These are phyloP conservation scores for Tricharina praecox DNA, from an alignment of 495 filamentous ascomycete species.

Conservation along the genomic window DNA sequence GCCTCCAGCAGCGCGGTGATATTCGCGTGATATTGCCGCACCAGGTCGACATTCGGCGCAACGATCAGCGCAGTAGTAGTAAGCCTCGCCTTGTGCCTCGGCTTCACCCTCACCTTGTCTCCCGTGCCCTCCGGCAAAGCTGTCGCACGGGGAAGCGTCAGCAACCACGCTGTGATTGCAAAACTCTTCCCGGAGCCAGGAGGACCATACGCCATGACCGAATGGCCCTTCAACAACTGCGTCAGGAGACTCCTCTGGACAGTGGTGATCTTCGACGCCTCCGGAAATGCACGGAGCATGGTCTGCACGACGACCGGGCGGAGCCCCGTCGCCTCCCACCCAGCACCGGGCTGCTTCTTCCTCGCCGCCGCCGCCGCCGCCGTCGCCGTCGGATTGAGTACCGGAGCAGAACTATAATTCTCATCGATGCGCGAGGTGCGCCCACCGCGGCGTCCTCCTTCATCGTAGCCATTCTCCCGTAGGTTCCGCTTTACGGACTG, in stretches of 20 bases:
- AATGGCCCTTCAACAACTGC: constrained; percentile 14
- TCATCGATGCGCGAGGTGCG: no score
- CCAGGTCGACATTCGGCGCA: constrained; percentile 22
- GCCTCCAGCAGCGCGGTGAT: constrained; percentile 14
- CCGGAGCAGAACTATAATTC: no score
- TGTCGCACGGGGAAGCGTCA: constrained; percentile 16
- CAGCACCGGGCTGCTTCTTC: no score
- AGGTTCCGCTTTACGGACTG: background rate
- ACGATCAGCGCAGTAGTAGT: constrained; percentile 22
- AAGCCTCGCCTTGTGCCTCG: background rate
- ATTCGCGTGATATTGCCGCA: constrained; percentile 14
- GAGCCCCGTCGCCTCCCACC: constrained; percentile 17
- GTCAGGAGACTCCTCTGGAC: constrained; percentile 17
- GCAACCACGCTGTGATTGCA: constrained; percentile 21
- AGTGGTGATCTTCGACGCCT: constrained; percentile 8
- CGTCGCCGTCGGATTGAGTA: no score
- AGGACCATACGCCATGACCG: constrained; percentile 10
- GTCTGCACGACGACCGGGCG: constrained; percentile 15
- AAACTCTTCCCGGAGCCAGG: constrained; percentile 24
- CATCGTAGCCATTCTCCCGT: no score
- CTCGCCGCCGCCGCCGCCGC: no score
- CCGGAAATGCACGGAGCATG: constrained; percentile 16
- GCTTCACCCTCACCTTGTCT: background rate
- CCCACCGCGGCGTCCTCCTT: no score
- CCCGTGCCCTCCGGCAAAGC: background rate